Percentiles rank a stretch among this genome's conserved stretches.
Evolutionary conservation across 176 grass and related monocot genomes (phyloP).

Genomic region (Bonia amplexicaulis): DNA sequence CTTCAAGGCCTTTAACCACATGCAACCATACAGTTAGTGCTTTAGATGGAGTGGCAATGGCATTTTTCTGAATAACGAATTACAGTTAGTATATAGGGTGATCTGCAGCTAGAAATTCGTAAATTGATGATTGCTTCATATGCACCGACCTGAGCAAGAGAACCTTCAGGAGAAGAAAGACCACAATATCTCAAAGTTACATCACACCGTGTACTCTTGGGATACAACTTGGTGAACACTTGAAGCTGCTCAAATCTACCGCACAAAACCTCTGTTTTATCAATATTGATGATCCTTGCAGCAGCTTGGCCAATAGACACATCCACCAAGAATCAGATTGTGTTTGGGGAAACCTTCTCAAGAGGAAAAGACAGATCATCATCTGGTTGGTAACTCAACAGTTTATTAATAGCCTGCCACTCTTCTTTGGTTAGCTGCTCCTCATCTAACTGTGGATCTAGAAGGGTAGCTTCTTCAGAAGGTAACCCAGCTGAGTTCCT

Average conservation of each 20-base stretch:
- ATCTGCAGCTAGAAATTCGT: background rate
- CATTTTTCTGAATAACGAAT: background rate
- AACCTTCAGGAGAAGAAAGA: slow-evolving; percentile 88
- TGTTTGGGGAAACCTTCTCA: slow-evolving; percentile 57
- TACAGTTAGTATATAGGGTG: background rate
- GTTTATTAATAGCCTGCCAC: slow-evolving; percentile 93
- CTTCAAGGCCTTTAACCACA: background rate
- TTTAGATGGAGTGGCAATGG: background rate
- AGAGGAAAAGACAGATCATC: slow-evolving; percentile 55
- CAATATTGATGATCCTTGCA: slow-evolving; percentile 75
- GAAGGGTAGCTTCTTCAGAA: slow-evolving; percentile 37
- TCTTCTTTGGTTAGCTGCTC: slow-evolving; percentile 92
- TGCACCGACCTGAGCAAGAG: slow-evolving; percentile 71
- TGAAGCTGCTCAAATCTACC: slow-evolving; percentile 96
- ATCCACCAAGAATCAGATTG: slow-evolving; percentile 67
- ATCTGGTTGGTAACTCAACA: slow-evolving; percentile 79
- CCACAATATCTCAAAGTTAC: slow-evolving; percentile 83
- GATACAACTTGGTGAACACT: slow-evolving; percentile 72
- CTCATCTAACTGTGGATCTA: slow-evolving; percentile 56
- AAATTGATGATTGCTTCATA: slow-evolving; percentile 8
- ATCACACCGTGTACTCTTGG: slow-evolving; percentile 75
- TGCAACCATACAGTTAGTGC: background rate
- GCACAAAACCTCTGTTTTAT: slow-evolving; percentile 71
- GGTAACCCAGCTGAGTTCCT: slow-evolving; percentile 46
- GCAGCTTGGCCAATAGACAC: slow-evolving; percentile 88